Conservation (phyloP, 306 rosid species). For the Begonia fuchsioides region DNA sequence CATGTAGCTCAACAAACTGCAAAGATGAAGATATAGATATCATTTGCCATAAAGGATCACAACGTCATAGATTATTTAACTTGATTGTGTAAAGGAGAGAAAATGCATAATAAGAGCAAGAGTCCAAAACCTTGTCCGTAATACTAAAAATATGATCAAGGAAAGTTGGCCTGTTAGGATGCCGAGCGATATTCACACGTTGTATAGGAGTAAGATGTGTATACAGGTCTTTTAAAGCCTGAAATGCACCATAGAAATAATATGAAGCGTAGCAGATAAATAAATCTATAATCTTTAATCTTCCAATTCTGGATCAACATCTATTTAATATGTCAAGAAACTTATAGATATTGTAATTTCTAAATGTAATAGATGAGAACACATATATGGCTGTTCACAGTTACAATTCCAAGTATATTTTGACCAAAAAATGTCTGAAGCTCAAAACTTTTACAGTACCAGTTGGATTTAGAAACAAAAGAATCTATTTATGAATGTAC, state of each 20-base stretch:
- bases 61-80: too few relatives aligned
- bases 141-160: conserved; percentile 46
- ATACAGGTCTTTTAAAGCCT: conserved; percentile 45
- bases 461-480: not conserved
- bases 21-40: conserved; percentile 2
- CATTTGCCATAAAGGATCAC: not conserved
- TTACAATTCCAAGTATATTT: not conserved
- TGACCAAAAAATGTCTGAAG: not conserved
- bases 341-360: too few relatives aligned
- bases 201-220: conserved; percentile 43
- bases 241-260: conserved; percentile 10
- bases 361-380: too few relatives aligned
- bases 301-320: not conserved
- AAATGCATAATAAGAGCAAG: not conserved
- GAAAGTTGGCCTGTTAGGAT: conserved; percentile 56
- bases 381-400: not conserved
- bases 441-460: not conserved
- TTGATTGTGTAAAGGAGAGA: not conserved
- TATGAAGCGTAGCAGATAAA: not conserved
- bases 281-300: not conserved
- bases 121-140: conserved; percentile 32
- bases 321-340: too few relatives aligned
- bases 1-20: conserved; percentile 59
- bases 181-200: conserved; percentile 34
- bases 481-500: too few relatives aligned